Conservation (phyloP, 495 filamentous ascomycete genomes). For the Penicillium maclennaniae region DNA sequence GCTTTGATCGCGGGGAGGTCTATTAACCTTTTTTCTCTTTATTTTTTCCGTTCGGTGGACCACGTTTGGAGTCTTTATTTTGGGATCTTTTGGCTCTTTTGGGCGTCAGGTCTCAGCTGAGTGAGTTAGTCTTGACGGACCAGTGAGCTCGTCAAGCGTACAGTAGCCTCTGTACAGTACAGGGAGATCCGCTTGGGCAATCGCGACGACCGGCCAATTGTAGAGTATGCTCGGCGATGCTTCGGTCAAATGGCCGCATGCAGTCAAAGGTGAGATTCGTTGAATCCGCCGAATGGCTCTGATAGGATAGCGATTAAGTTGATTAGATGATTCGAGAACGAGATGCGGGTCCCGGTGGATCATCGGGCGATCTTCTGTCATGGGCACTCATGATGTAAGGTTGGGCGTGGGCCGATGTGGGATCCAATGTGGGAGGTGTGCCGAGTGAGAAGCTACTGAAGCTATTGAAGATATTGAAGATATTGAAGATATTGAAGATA, state of each 20-base stretch:
- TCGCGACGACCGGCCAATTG: constrained; percentile 6
- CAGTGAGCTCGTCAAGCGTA: not conserved
- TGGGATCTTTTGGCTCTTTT: no score
- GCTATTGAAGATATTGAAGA: not conserved
- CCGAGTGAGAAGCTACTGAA: no score
- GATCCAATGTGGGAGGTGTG: no score
- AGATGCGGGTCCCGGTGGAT: not conserved
- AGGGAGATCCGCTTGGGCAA: not conserved
- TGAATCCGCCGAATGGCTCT: no score
- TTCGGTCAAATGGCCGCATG: not conserved
- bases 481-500: not conserved
- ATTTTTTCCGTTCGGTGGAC: constrained; percentile 9
- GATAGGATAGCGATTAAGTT: no score
- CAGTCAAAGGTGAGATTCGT: not conserved
- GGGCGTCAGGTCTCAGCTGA: not conserved
- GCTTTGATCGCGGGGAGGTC: constrained; percentile 14
- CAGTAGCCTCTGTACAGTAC: no score
- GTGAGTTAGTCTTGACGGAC: constrained; percentile 14
- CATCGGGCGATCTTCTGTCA: not conserved
- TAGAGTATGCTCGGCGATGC: no score
- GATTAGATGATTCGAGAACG: not conserved
- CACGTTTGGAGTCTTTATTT: not conserved
- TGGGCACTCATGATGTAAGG: no score
- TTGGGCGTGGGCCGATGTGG: no score
- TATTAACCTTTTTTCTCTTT: constrained; percentile 8